These are phyloP conservation scores for Allantophomopsis lycopodina DNA, from an alignment of 2,329 filamentous ascomycete genomes.

Conservation along the genomic window DNA sequence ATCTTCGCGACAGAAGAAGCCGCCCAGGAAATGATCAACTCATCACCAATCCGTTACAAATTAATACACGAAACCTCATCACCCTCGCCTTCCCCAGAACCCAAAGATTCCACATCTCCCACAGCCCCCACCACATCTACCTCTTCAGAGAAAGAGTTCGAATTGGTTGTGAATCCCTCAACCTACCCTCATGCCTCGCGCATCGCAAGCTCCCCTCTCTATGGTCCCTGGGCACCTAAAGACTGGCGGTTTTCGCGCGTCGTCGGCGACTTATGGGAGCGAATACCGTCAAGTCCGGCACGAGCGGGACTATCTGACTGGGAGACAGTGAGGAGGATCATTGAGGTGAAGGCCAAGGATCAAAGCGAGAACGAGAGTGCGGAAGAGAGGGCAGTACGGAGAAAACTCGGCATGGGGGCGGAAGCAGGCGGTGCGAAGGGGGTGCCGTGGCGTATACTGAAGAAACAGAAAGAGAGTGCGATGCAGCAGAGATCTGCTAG, in stretches of 20 bases:
- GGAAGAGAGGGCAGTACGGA: neutral
- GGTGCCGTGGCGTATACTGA: neutral
- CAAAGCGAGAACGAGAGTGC: neutral
- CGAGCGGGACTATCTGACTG: constrained; percentile 14
- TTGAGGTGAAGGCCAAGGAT: neutral
- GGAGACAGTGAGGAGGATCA: constrained; percentile 11
- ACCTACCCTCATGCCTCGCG: constrained; percentile 8
- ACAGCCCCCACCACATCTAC: neutral
- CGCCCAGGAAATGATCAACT: constrained; percentile 8
- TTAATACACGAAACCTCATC: constrained; percentile 5
- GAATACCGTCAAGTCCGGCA: constrained; percentile 3
- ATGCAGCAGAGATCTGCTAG: neutral
- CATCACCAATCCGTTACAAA: constrained; percentile 15
- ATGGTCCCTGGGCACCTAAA: constrained; percentile 13
- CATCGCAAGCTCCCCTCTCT: constrained; percentile 12
- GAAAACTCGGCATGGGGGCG: neutral
- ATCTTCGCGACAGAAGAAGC: constrained; percentile 11
- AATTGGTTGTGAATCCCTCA: constrained; percentile 9
- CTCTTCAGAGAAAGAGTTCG: constrained; percentile 8
- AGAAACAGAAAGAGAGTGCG: neutral
- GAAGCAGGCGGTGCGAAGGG: neutral
- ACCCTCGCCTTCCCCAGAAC: too few relatives aligned
- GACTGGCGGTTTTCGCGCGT: constrained; percentile 7
- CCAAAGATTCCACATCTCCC: constrained; percentile 1
- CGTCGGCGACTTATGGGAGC: constrained; percentile 7